Evolutionary conservation across 1,139 yeast species (phyloP).

Genomic region (Scheffersomyces illinoinensis): DNA sequence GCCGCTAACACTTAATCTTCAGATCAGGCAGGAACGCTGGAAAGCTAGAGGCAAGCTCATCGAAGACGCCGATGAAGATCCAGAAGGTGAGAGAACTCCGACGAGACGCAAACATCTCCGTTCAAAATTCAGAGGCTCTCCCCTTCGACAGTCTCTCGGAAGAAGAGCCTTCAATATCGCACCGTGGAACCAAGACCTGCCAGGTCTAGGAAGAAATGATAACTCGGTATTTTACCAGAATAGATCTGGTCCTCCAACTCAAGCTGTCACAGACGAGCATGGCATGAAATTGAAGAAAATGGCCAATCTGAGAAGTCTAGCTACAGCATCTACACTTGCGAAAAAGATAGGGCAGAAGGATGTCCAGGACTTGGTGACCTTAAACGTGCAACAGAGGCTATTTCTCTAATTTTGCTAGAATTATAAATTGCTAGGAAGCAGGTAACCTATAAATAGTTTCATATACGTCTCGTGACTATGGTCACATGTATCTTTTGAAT

Average conservation of each 20-base stretch:
- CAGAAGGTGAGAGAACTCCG: not conserved
- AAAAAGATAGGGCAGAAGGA: constrained; percentile 12
- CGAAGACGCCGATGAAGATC: constrained; percentile 1
- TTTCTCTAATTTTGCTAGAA: constrained; percentile 9
- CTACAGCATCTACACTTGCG: constrained; percentile 4
- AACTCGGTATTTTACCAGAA: not conserved
- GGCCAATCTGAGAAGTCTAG: not conserved
- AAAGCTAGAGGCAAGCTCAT: not conserved
- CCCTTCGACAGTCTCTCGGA: not conserved
- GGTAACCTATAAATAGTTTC: not conserved
- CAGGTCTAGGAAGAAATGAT: not conserved
- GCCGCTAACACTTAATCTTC: not conserved
- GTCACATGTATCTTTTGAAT: not conserved
- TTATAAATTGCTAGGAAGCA: not conserved
- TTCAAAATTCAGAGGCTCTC: not conserved
- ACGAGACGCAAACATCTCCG: not conserved
- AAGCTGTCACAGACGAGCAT: constrained; percentile 7
- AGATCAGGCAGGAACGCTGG: not conserved
- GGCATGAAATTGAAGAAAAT: constrained; percentile 6
- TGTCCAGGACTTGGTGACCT: constrained; percentile 21
- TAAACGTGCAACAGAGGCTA: constrained; percentile 25
- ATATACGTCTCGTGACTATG: not conserved
- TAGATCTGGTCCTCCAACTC: not conserved
- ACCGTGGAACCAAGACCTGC: not conserved
- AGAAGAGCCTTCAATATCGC: not conserved